Conservation (phyloP, 805 yeast genomes). For the Wickerhamomyces bovis region DNA sequence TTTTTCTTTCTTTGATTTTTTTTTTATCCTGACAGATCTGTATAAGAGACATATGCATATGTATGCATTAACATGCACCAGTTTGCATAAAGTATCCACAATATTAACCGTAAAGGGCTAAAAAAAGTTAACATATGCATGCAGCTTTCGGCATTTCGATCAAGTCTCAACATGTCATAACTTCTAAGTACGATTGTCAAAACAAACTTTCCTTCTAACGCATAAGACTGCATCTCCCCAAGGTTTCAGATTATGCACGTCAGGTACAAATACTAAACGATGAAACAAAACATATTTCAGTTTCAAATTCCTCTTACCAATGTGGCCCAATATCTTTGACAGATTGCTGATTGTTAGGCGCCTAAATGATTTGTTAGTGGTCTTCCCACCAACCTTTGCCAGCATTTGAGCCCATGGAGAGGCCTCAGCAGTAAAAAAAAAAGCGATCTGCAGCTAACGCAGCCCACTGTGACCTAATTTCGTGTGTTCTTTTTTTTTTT, state of each 20-base stretch:
- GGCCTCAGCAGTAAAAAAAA: no score
- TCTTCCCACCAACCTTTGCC: no score
- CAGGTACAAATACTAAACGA: conserved; percentile 3
- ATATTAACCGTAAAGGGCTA: background rate
- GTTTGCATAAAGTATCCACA: background rate
- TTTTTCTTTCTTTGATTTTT: no score
- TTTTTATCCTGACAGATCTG: background rate
- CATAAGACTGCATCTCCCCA: conserved; percentile 1
- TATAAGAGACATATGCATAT: no score
- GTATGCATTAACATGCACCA: background rate
- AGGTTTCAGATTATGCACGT: conserved; percentile 8
- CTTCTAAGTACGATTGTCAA: background rate
- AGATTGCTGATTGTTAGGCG: no score
- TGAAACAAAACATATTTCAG: no score
- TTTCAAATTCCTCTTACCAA: no score
- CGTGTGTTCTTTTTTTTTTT: background rate
- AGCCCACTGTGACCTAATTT: background rate
- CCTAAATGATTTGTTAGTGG: no score
- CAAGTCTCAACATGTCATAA: background rate
- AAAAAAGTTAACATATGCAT: background rate
- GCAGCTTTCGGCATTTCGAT: background rate
- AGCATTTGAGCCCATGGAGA: no score
- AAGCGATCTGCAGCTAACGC: no score
- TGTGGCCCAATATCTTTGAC: no score
- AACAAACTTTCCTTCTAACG: background rate